phyloP scores from a whole-genome alignment of 345 rosid genomes.

The Atalantia buxifolia region DNA sequence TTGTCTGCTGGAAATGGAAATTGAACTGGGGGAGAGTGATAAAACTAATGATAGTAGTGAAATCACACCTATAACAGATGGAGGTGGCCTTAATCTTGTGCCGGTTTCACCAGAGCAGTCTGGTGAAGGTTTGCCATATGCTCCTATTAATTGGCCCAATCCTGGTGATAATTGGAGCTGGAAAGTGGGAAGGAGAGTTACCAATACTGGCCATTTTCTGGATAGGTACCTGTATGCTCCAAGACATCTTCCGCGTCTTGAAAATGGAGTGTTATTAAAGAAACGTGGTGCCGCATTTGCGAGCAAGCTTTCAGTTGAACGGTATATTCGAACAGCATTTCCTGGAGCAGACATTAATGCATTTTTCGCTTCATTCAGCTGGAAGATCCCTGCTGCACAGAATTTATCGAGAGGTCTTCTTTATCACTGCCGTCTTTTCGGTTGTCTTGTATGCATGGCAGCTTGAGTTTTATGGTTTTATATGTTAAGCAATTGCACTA shows the following conservation, averaged over 20 bases:
- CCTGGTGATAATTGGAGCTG: constrained; percentile 68
- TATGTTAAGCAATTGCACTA: neutral
- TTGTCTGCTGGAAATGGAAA: constrained; percentile 25
- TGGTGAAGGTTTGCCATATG: constrained; percentile 69
- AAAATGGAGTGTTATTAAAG: neutral
- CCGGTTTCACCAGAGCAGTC: constrained; percentile 45
- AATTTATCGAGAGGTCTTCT: constrained; percentile 35
- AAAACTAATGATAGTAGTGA: constrained; percentile 26
- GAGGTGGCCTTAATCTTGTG: constrained; percentile 22
- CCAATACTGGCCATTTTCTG: constrained; percentile 29
- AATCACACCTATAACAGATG: constrained; percentile 2
- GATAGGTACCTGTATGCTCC: constrained; percentile 81
- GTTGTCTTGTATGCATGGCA: neutral
- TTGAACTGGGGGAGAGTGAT: constrained; percentile 26
- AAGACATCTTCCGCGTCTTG: constrained; percentile 19
- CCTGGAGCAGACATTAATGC: constrained; percentile 53
- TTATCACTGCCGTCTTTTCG: constrained; percentile 5
- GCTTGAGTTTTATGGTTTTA: constrained; percentile 1
- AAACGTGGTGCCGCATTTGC: constrained; percentile 38
- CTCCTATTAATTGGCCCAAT: constrained; percentile 63
- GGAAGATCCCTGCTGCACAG: constrained; percentile 53
- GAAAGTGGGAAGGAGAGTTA: constrained; percentile 60
- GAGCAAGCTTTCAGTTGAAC: constrained; percentile 52
- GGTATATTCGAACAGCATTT: constrained; percentile 37
- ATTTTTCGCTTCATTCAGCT: constrained; percentile 70